These are phyloP conservation scores for Haplographium delicatum DNA, from an alignment of 495 filamentous ascomycete species.

Conservation along the genomic window DNA sequence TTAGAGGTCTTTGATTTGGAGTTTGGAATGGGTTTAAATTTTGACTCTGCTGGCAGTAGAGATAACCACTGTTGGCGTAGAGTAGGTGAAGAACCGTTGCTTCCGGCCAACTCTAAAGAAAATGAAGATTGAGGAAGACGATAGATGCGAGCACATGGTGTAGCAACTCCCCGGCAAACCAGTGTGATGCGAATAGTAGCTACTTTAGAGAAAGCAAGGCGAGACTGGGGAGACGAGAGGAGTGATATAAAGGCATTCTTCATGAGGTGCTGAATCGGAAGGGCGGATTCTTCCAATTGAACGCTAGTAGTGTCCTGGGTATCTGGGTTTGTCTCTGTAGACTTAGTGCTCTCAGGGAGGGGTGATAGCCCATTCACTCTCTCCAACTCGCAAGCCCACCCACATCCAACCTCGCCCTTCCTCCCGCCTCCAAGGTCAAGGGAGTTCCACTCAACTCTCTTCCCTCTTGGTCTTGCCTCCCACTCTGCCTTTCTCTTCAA, in stretches of 20 bases:
- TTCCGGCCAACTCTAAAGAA: conserved; percentile 10
- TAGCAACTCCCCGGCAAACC: conserved; percentile 53
- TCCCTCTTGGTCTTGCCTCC: conserved; percentile 77
- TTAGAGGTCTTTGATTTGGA: conserved; percentile 10
- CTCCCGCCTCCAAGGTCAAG: conserved; percentile 68
- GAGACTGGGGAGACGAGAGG: conserved; percentile 10
- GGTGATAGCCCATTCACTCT: conserved; percentile 35
- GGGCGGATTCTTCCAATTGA: not conserved
- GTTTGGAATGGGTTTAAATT: conserved; percentile 15
- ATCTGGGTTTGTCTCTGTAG: conserved; percentile 3
- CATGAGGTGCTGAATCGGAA: conserved; percentile 32
- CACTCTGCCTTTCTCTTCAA: conserved; percentile 57
- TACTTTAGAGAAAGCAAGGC: conserved; percentile 25
- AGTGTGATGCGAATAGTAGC: conserved; percentile 56
- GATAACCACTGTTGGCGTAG: conserved; percentile 16
- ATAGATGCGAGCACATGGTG: conserved; percentile 64
- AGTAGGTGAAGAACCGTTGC: not conserved
- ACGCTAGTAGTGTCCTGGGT: not conserved
- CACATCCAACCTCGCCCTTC: conserved; percentile 79
- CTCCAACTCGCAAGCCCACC: conserved; percentile 88
- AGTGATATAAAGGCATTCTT: conserved; percentile 22
- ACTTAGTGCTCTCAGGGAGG: not conserved
- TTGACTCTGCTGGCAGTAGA: conserved; percentile 14
- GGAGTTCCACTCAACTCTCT: conserved; percentile 68
- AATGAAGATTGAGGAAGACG: conserved; percentile 48